Conservation (phyloP, 495 filamentous ascomycete genomes). For the Saxophila tyrrhenica region DNA sequence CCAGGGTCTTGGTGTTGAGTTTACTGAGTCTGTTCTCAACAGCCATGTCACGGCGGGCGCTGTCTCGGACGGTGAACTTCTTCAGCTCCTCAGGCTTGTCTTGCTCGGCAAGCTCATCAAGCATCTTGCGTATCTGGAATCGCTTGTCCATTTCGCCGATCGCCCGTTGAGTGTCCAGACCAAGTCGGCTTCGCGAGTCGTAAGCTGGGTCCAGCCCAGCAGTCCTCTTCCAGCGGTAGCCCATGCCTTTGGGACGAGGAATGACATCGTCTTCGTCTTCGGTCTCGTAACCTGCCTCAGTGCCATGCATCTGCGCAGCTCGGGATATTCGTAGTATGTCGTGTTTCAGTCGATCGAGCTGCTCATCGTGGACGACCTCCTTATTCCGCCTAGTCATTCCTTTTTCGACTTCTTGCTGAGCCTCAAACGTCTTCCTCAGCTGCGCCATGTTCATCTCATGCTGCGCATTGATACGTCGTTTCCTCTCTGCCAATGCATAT, state of each 20-base stretch:
- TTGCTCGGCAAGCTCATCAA: constrained; percentile 1
- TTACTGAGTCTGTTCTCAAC: background rate
- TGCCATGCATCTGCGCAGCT: background rate
- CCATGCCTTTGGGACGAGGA: constrained; percentile 8
- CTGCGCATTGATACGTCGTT: constrained; percentile 5
- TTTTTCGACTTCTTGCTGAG: constrained; percentile 3
- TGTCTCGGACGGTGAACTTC: constrained; percentile 13
- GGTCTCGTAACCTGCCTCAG: constrained; percentile 1
- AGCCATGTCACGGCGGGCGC: constrained; percentile 2
- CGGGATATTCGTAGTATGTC: constrained; percentile 9
- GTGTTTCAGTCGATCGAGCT: constrained; percentile 1
- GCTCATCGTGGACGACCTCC: constrained; percentile 1
- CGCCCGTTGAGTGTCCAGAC: constrained; percentile 6
- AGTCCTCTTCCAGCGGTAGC: constrained; percentile 8
- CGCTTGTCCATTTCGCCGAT: constrained; percentile 3
- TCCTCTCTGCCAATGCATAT: constrained; percentile 14
- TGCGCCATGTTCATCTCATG: constrained; percentile 7
- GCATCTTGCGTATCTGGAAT: constrained; percentile 8
- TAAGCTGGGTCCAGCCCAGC: constrained; percentile 4
- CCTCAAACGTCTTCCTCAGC: background rate
- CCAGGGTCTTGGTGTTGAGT: background rate
- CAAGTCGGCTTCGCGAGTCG: constrained; percentile 9
- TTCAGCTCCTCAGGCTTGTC: background rate
- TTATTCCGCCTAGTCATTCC: background rate
- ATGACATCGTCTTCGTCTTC: constrained; percentile 16